Evolutionary conservation across 306 rosid genomes (phyloP).

Genomic region (Argentina anserina): DNA sequence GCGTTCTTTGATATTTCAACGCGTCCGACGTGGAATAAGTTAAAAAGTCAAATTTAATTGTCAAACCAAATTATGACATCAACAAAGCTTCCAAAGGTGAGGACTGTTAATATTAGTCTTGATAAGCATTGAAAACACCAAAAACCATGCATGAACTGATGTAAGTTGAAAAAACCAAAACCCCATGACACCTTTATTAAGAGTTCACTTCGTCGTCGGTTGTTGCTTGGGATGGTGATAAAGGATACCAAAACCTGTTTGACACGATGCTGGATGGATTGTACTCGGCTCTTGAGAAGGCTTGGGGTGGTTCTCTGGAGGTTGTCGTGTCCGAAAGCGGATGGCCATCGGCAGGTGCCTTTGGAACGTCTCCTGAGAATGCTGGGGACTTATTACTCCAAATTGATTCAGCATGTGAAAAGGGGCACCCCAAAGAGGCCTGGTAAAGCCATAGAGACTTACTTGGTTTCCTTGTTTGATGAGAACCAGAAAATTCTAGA

Average conservation of each 20-base stretch:
- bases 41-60: too few relatives aligned
- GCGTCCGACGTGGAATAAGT: too few relatives aligned
- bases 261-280: constrained; percentile 56
- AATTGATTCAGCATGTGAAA: constrained; percentile 46
- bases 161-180: too few relatives aligned
- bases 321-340: constrained; percentile 70
- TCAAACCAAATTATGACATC: too few relatives aligned
- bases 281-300: constrained; percentile 51
- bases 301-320: constrained; percentile 41
- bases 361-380: constrained; percentile 40
- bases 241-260: constrained; percentile 55
- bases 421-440: constrained; percentile 66
- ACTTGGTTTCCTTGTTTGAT: constrained; percentile 36
- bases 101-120: too few relatives aligned
- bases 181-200: too few relatives aligned
- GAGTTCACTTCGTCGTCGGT: constrained; percentile 51
- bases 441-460: constrained; percentile 31
- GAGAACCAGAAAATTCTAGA: constrained; percentile 33
- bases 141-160: too few relatives aligned
- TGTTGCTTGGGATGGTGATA: constrained; percentile 34
- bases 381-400: constrained; percentile 43
- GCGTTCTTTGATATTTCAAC: too few relatives aligned
- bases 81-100: too few relatives aligned
- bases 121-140: too few relatives aligned
- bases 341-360: constrained; percentile 63